These are phyloP conservation scores for Rubroshorea leprosula DNA, from an alignment of 345 rosid species.

Conservation along the genomic window DNA sequence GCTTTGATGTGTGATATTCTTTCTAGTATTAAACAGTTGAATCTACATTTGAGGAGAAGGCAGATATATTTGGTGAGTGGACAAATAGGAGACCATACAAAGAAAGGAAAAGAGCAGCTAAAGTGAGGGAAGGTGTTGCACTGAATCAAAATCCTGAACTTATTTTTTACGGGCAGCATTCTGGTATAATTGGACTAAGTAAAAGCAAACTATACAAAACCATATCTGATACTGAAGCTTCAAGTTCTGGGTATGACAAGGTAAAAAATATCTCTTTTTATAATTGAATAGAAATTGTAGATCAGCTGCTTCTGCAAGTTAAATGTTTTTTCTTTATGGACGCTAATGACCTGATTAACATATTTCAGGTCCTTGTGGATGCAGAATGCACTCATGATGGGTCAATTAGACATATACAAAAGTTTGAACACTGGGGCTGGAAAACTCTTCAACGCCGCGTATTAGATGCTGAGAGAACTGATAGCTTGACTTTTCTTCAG, in stretches of 20 bases:
- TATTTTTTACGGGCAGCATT: slow-evolving; percentile 62
- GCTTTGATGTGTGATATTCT: slow-evolving; percentile 25
- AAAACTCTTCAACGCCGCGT: slow-evolving; percentile 82
- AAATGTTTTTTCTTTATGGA: background rate
- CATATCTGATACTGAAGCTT: slow-evolving; percentile 27
- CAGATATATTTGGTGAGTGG: slow-evolving; percentile 57
- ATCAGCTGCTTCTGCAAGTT: background rate
- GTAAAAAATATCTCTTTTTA: slow-evolving; percentile 23
- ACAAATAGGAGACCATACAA: slow-evolving; percentile 77
- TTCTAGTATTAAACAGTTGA: slow-evolving; percentile 52
- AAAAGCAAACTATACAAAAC: slow-evolving; percentile 46
- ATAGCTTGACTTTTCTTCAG: slow-evolving; percentile 71
- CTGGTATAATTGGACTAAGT: slow-evolving; percentile 67
- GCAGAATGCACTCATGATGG: slow-evolving; percentile 99
- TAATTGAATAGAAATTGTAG: background rate
- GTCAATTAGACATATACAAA: slow-evolving; percentile 77
- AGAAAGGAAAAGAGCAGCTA: slow-evolving; percentile 69
- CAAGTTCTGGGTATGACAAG: slow-evolving; percentile 69
- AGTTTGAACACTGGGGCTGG: slow-evolving; percentile 98
- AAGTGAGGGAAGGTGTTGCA: slow-evolving; percentile 27
- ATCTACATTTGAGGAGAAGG: slow-evolving; percentile 31
- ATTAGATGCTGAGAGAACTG: slow-evolving; percentile 72
- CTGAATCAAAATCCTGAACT: slow-evolving; percentile 50
- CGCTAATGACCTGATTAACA: slow-evolving; percentile 14
- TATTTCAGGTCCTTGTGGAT: slow-evolving; percentile 84